Evolutionary conservation across 768 basidiomycete species (phyloP).

Genomic region (Hirschioporus abietinus): DNA sequence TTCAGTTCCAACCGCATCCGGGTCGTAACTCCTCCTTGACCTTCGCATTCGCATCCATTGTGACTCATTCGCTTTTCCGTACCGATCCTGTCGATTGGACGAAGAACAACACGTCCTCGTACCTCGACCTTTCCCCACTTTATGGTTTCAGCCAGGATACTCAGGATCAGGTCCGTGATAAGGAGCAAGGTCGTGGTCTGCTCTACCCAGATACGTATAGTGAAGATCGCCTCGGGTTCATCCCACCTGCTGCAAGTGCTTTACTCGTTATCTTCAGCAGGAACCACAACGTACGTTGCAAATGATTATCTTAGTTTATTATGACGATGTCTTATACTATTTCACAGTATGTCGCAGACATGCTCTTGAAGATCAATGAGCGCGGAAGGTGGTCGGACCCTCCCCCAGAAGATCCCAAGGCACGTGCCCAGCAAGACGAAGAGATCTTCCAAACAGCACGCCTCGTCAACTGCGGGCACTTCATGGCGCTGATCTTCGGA

Average conservation of each 20-base stretch:
- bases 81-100: constrained; percentile 37
- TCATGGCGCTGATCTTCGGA: constrained; percentile 49
- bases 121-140: constrained; percentile 51
- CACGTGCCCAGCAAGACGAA: constrained; percentile 37
- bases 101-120: constrained; percentile 49
- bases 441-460: constrained; percentile 54
- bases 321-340: too few relatives aligned
- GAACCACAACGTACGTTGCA: constrained; percentile 48
- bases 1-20: constrained; percentile 23
- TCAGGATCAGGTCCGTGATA: constrained; percentile 41
- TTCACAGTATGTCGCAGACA: constrained; percentile 47
- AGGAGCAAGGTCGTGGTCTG: constrained; percentile 41
- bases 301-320: not conserved
- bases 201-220: constrained; percentile 50
- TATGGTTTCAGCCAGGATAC: constrained; percentile 44
- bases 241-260: constrained; percentile 49
- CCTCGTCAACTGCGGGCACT: constrained; percentile 55
- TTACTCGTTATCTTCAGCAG: constrained; percentile 51
- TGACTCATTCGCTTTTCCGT: constrained; percentile 34
- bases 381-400: constrained; percentile 39
- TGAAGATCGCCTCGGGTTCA: constrained; percentile 45
- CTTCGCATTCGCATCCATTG: constrained; percentile 23
- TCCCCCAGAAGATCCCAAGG: constrained; percentile 19
- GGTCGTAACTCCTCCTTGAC: constrained; percentile 26
- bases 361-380: constrained; percentile 52